Evolutionary conservation across 2,329 filamentous ascomycete genomes (phyloP).

Genomic region (Trichothecium sympodiale): DNA sequence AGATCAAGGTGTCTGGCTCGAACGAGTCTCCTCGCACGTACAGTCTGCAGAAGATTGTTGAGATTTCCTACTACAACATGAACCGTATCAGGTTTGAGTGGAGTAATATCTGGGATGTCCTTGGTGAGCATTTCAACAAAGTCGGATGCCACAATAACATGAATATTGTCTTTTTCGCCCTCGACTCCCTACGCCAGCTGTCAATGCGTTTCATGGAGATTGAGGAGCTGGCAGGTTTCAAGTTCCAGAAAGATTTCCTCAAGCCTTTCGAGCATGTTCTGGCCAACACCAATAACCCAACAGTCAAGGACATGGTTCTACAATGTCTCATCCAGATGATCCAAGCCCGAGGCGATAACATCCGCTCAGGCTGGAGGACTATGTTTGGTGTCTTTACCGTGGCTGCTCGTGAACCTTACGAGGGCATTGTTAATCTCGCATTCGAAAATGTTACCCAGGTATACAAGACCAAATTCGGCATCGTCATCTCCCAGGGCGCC

Average conservation of each 20-base stretch:
- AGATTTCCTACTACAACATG: slow-evolving; percentile 99
- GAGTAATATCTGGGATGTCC: slow-evolving; percentile 93
- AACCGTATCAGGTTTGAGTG: slow-evolving; percentile 95
- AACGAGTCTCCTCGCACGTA: slow-evolving; percentile 95
- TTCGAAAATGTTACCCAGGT: slow-evolving; percentile 95
- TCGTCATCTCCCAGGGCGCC: slow-evolving; percentile 91
- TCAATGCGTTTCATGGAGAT: slow-evolving; percentile 99
- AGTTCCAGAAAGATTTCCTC: slow-evolving; percentile 98
- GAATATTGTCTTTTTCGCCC: slow-evolving; percentile 90
- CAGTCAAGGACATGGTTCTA: slow-evolving; percentile 95
- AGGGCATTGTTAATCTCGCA: slow-evolving; percentile 90
- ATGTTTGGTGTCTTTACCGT: slow-evolving; percentile 99
- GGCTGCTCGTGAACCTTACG: slow-evolving; percentile 83
- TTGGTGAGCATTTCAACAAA: slow-evolving; percentile 97
- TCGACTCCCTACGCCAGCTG: slow-evolving; percentile 88
- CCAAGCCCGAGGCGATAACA: slow-evolving; percentile 90
- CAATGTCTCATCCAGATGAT: slow-evolving; percentile 99
- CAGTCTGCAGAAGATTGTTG: slow-evolving; percentile 93
- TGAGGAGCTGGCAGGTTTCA: slow-evolving; percentile 94
- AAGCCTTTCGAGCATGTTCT: slow-evolving; percentile 98
- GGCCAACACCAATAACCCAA: slow-evolving; percentile 79
- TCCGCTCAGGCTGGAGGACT: slow-evolving; percentile 94
- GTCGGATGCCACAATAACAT: slow-evolving; percentile 96
- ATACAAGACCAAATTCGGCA: slow-evolving; percentile 89
- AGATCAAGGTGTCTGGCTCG: slow-evolving; percentile 93